Conservation (phyloP, 1,284 basidiomycete species). For the Cystobasidium sp. region DNA sequence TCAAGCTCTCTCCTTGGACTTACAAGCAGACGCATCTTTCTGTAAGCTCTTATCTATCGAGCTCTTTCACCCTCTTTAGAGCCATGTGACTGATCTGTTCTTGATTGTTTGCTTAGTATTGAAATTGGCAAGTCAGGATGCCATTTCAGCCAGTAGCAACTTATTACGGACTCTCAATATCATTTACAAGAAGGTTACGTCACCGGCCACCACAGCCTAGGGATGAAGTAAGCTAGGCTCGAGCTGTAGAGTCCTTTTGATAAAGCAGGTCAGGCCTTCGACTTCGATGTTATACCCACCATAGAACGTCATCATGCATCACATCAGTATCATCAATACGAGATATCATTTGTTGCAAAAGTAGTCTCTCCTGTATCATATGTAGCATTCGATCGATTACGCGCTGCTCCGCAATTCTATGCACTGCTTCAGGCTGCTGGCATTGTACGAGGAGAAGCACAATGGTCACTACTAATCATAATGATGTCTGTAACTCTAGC, state of each 20-base stretch:
- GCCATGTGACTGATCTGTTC: background rate
- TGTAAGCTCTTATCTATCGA: constrained; percentile 45
- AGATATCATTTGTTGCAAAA: too few species aligned
- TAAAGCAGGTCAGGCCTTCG: too few species aligned
- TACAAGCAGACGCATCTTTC: constrained; percentile 85
- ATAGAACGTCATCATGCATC: too few species aligned
- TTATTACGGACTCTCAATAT: constrained; percentile 12
- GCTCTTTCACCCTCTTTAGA: background rate
- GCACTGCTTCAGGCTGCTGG: background rate
- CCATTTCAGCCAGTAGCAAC: background rate
- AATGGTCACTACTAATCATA: background rate
- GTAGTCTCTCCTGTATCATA: background rate
- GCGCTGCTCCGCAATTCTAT: background rate
- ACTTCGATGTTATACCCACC: too few species aligned
- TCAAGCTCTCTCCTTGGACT: constrained; percentile 70
- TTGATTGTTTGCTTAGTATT: constrained; percentile 1
- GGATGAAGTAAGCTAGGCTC: background rate
- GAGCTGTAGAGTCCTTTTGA: background rate
- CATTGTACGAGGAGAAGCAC: background rate
- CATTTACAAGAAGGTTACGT: constrained; percentile 20
- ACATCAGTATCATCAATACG: too few species aligned
- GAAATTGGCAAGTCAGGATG: constrained; percentile 11
- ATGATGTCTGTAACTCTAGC: background rate
- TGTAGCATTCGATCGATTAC: constrained; percentile 3
- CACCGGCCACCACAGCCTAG: background rate